Evolutionary conservation across 441 rosid genomes (phyloP).

Genomic region (Bocquillonia castaneifolia): DNA sequence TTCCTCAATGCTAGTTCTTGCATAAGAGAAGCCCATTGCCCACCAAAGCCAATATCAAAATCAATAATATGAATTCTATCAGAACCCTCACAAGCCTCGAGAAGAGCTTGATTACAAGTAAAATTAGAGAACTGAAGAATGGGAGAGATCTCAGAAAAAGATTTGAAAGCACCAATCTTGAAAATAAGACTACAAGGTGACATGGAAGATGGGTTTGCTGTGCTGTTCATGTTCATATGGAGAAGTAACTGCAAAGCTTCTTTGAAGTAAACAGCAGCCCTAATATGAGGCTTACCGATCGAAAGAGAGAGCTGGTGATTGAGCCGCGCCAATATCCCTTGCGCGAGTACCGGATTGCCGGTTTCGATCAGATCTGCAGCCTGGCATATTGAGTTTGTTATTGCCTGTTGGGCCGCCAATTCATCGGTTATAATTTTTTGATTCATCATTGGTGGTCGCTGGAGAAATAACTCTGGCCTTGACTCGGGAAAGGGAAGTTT

Average conservation of each 20-base stretch:
- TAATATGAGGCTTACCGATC: slow-evolving; percentile 51
- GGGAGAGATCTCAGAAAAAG: slow-evolving; percentile 59
- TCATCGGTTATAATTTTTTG: slow-evolving; percentile 40
- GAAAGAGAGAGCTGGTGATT: slow-evolving; percentile 94
- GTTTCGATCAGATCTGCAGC: slow-evolving; percentile 57
- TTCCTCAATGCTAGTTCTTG: slow-evolving; percentile 61
- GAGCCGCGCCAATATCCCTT: slow-evolving; percentile 99
- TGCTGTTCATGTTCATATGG: slow-evolving; percentile 34
- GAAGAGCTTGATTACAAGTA: slow-evolving; percentile 63
- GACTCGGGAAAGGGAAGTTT: slow-evolving; percentile 31
- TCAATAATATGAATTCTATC: slow-evolving; percentile 52
- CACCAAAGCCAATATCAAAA: slow-evolving; percentile 68
- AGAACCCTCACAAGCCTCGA: slow-evolving; percentile 47
- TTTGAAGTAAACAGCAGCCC: slow-evolving; percentile 69
- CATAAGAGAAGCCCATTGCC: slow-evolving; percentile 76
- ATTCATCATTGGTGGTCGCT: slow-evolving; percentile 31
- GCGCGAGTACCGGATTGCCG: slow-evolving; percentile 76
- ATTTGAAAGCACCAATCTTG: slow-evolving; percentile 61
- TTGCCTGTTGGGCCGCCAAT: slow-evolving; percentile 42
- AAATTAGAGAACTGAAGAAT: slow-evolving; percentile 55
- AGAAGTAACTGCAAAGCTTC: slow-evolving; percentile 60
- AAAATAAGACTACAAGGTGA: slow-evolving; percentile 39
- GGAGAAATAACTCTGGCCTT: slow-evolving; percentile 33
- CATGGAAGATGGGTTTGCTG: slow-evolving; percentile 24
- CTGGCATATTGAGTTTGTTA: slow-evolving; percentile 35